Percentiles rank a stretch among this genome's conserved stretches.
Conservation (phyloP, 2,329 filamentous ascomycete genomes). For the Zarea fungicola region DNA sequence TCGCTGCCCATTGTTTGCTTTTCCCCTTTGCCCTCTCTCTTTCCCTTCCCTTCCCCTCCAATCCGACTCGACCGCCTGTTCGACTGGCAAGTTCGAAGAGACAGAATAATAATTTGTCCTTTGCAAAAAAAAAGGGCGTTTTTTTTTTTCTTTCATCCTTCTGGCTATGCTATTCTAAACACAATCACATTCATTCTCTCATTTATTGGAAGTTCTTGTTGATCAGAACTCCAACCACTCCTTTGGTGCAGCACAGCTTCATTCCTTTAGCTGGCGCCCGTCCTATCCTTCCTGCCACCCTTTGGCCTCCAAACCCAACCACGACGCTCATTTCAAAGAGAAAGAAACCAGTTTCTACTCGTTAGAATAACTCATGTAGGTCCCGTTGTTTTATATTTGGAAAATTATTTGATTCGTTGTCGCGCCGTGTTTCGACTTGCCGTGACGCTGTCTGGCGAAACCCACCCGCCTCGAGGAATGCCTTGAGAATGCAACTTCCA, state of each 20-base stretch:
- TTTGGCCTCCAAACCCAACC: constrained; percentile 5
- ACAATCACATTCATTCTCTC: constrained; percentile 14
- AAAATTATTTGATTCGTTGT: neutral
- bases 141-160: constrained; percentile 16
- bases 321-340: constrained; percentile 13
- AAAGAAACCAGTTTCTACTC: neutral
- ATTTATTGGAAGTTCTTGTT: constrained; percentile 14
- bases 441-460: neutral
- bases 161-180: constrained; percentile 18
- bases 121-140: constrained; percentile 3
- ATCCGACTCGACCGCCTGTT: constrained; percentile 13
- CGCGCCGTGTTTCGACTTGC: neutral
- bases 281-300: constrained; percentile 31
- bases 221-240: constrained; percentile 15
- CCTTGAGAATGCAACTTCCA: constrained; percentile 7
- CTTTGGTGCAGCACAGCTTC: constrained; percentile 26
- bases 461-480: constrained; percentile 1
- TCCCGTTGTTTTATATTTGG: neutral
- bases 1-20: neutral
- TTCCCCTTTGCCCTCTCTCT: neutral
- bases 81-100: constrained; percentile 13
- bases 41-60: constrained; percentile 5
- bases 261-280: constrained; percentile 32
- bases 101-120: constrained; percentile 1
- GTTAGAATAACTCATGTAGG: constrained; percentile 1